Evolutionary conservation across 305 asterid species (phyloP), one percentile per base, ranked within the genome.

Genomic region (Solanum chacoense): DNA sequence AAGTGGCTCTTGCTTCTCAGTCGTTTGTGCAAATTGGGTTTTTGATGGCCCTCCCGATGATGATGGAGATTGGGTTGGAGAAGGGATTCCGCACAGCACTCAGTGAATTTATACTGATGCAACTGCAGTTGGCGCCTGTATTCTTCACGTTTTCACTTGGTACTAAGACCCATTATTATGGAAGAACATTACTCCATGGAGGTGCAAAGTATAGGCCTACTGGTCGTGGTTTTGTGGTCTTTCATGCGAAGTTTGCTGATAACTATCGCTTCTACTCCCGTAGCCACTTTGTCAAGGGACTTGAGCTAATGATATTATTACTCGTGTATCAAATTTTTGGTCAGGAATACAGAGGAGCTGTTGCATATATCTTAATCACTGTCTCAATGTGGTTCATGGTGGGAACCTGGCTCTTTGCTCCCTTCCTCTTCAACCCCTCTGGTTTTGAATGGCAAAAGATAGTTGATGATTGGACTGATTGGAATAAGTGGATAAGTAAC

Each of bases 391-490:
- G 99, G 99, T 96, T 96, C 90, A 94, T 96, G 98, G 99, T 95
- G 50, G 99, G 98, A 89, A 95, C 98, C 75, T 96, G 99, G 99
- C 98, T 96, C 42, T 96, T 94, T 90, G 98, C 98, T 91, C 99
- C 98, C 50, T 96, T 96, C 93, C 96, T 96, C 84, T 96, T 96
- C 93, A 96, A 96, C 88, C 99, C 99, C 84, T 96, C 99, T 72
- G 99, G 99, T 88, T 96, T 96, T 91, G 99, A 95, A 95, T 96
- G 99, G 99, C 99, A 96, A 91, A 96, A 96, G 93, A 96, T 96
- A 87, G 98, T 96, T 80, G 99, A 96, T 90, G 99, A 96, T 87
- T 96, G 98, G 98, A 94, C 97, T 76, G 98, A 96, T 88, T 96
- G 99, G 99, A 95, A 95, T 88, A 96, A 96, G 93, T 96, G 99